These are phyloP conservation scores for Populus davidiana DNA, from an alignment of 345 rosid genomes.

Conservation along the genomic window DNA sequence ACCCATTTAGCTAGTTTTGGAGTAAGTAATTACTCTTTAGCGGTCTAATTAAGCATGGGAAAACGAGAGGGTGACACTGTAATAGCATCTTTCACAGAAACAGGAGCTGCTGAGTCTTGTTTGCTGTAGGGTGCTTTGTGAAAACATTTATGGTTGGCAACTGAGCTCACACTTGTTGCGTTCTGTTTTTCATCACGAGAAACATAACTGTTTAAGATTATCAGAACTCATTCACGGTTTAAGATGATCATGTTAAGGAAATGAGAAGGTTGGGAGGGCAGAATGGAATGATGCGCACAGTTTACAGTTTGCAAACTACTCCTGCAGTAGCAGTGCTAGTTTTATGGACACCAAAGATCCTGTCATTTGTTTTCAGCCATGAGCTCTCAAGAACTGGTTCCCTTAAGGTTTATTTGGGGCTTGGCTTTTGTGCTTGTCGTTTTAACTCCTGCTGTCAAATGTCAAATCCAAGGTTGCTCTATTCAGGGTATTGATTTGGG, in stretches of 20 bases:
- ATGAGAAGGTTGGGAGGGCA: conserved; percentile 5
- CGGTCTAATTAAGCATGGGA: too few relatives aligned
- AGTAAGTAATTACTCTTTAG: neutral
- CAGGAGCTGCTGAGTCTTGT: neutral
- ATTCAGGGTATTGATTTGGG: conserved; percentile 20
- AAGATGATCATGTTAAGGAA: neutral
- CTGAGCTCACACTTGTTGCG: too few relatives aligned
- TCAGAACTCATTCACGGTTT: too few relatives aligned
- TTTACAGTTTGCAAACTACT: conserved; percentile 9
- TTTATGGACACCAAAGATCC: neutral
- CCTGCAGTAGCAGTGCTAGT: neutral
- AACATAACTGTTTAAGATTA: neutral
- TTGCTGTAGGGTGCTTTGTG: too few relatives aligned
- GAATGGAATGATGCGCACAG: conserved; percentile 10
- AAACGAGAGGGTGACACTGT: neutral
- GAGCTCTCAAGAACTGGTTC: conserved; percentile 9
- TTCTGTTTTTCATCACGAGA: neutral
- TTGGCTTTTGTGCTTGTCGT: conserved; percentile 12
- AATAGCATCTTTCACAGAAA: neutral
- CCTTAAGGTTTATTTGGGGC: conserved; percentile 13
- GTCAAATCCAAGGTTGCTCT: conserved; percentile 31
- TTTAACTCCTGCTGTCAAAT: neutral
- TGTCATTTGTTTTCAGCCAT: neutral
- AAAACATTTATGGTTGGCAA: neutral
- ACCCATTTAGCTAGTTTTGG: neutral